phyloP scores from a whole-genome alignment of 2,329 filamentous ascomycete genomes.

The Penicillium frequentans region DNA sequence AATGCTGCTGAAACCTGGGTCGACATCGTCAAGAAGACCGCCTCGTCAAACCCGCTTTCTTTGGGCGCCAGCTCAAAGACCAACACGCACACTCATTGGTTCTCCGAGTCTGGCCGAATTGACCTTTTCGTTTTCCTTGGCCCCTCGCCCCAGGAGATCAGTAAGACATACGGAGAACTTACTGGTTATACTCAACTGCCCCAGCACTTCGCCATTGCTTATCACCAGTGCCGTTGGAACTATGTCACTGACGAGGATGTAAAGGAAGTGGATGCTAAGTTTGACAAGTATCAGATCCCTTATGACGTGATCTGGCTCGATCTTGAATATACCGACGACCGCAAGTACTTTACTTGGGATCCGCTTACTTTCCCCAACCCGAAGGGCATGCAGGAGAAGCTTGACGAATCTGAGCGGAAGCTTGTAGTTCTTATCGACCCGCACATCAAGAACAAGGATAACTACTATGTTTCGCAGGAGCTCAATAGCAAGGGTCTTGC shows the following conservation, averaged over 20 bases:
- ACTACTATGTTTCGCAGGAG: slow-evolving; percentile 75
- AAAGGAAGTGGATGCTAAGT: slow-evolving; percentile 91
- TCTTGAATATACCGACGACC: slow-evolving; percentile 94
- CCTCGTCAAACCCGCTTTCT: slow-evolving; percentile 71
- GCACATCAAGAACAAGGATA: slow-evolving; percentile 89
- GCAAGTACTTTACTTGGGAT: slow-evolving; percentile 99
- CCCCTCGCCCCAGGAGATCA: slow-evolving; percentile 78
- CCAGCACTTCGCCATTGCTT: slow-evolving; percentile 86
- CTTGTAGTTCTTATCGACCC: slow-evolving; percentile 94
- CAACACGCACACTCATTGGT: slow-evolving; percentile 91
- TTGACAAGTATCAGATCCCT: slow-evolving; percentile 91
- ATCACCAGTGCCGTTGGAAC: slow-evolving; percentile 99
- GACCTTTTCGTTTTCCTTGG: slow-evolving; percentile 96
- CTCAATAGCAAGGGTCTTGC: slow-evolving; percentile 81
- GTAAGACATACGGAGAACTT: slow-evolving; percentile 79
- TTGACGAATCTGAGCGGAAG: slow-evolving; percentile 82
- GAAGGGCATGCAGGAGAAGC: slow-evolving; percentile 80
- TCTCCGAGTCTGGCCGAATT: slow-evolving; percentile 85
- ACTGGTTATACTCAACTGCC: slow-evolving; percentile 91
- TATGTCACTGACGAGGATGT: slow-evolving; percentile 97
- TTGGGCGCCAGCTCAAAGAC: slow-evolving; percentile 69
- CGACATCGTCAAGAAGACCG: slow-evolving; percentile 81
- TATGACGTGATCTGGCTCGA: slow-evolving; percentile 99
- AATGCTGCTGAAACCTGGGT: slow-evolving; percentile 98
- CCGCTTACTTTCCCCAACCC: slow-evolving; percentile 83